These are phyloP conservation scores for Henningerozyma blattae DNA, from an alignment of 805 yeast species.

Conservation along the genomic window DNA sequence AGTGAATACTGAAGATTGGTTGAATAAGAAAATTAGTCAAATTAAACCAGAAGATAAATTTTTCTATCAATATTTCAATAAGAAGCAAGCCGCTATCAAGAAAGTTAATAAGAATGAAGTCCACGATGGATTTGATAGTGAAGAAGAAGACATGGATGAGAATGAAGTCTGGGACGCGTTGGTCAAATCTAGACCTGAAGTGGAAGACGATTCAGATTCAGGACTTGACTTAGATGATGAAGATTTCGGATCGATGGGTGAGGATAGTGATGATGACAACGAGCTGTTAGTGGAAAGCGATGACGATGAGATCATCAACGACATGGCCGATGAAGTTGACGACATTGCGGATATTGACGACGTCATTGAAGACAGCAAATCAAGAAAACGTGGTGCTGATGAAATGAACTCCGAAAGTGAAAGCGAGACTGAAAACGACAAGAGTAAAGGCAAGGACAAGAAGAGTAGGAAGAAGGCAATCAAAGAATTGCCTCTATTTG, in stretches of 20 bases:
- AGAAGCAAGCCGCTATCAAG: conserved; percentile 35
- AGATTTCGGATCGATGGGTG: conserved; percentile 20
- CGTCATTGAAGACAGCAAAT: conserved; percentile 16
- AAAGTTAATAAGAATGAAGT: conserved; percentile 21
- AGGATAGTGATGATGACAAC: conserved; percentile 17
- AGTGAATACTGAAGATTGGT: conserved; percentile 80
- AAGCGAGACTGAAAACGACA: conserved; percentile 26
- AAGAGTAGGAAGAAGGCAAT: conserved; percentile 23
- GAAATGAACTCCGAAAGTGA: conserved; percentile 24
- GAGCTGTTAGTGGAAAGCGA: conserved; percentile 22
- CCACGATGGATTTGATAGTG: conserved; percentile 23
- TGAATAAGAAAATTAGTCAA: conserved; percentile 44
- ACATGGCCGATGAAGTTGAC: conserved; percentile 19
- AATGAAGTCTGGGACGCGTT: conserved; percentile 75
- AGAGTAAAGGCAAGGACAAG: conserved; percentile 16
- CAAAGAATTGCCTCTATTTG: conserved; percentile 70
- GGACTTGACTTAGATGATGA: conserved; percentile 34
- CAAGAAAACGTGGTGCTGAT: conserved; percentile 11
- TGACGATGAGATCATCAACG: conserved; percentile 22
- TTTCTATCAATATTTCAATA: conserved; percentile 73
- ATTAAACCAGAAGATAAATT: conserved; percentile 81
- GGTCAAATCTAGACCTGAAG: conserved; percentile 62
- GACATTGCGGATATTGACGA: conserved; percentile 13
- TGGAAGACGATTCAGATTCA: conserved; percentile 36
- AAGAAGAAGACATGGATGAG: conserved; percentile 41